Percentiles rank a stretch among this genome's conserved stretches.
phyloP scores from a whole-genome alignment of 2,329 filamentous ascomycete genomes.

The Venturia oleaginea region DNA sequence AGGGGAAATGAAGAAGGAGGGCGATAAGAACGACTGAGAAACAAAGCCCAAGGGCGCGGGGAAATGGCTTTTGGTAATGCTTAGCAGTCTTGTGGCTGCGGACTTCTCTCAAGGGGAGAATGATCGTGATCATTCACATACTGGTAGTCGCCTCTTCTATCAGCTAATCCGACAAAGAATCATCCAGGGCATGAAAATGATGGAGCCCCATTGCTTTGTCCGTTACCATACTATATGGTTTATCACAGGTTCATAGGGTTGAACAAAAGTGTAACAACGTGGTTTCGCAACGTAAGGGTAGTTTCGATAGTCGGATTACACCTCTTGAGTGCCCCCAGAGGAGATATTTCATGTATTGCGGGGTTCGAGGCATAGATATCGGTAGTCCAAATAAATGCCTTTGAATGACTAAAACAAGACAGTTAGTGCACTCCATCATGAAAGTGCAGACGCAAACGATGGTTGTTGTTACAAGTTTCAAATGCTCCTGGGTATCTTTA shows the following conservation, averaged over 20 bases:
- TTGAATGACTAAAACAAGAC: neutral
- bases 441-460: neutral
- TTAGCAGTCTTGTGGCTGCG: neutral
- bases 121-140: neutral
- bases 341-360: neutral
- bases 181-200: neutral
- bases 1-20: neutral
- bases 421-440: neutral
- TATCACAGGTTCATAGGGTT: neutral
- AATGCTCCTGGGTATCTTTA: slow-evolving; percentile 1
- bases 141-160: neutral
- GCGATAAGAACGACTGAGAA: neutral
- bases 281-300: neutral
- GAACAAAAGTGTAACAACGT: neutral
- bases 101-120: neutral
- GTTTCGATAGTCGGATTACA: neutral
- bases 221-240: neutral
- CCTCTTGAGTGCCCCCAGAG: neutral
- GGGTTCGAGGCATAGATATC: neutral
- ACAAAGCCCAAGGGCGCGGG: neutral
- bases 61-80: neutral
- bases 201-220: neutral
- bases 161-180: neutral
- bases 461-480: neutral
- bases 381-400: neutral